These are phyloP conservation scores for Phytophthora citrophthora DNA, from an alignment of 352 stramenopile species.

Conservation along the genomic window DNA sequence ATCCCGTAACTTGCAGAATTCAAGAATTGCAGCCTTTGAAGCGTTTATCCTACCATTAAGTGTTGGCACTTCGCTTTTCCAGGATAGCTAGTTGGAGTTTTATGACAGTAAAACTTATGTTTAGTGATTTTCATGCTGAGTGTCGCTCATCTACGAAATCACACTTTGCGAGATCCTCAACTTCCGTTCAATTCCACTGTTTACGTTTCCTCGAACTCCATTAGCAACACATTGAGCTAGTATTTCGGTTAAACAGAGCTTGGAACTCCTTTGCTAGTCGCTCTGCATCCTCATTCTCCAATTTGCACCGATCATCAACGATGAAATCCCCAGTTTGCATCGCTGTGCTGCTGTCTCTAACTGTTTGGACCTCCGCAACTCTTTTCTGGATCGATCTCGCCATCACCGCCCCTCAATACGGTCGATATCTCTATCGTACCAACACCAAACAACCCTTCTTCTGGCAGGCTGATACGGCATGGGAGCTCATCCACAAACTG, in stretches of 20 bases:
- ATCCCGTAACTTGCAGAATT: constrained; percentile 34
- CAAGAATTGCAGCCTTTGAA: no score
- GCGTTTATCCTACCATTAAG: no score
- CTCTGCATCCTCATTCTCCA: neutral
- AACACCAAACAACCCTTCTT: constrained; percentile 21
- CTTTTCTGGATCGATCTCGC: constrained; percentile 24
- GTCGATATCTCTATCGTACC: constrained; percentile 27
- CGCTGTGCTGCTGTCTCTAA: neutral
- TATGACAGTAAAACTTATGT: no score
- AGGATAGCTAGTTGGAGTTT: no score
- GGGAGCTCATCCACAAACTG: constrained; percentile 25
- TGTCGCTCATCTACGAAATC: no score
- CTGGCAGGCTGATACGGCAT: constrained; percentile 34
- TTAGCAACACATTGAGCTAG: no score
- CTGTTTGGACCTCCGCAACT: neutral
- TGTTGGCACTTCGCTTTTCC: no score
- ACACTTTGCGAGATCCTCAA: no score
- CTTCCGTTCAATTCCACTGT: no score
- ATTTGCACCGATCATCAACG: neutral
- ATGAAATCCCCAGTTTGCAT: neutral
- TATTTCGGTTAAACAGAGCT: no score
- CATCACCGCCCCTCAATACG: constrained; percentile 18
- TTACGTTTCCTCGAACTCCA: no score
- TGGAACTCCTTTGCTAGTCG: neutral
- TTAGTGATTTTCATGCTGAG: no score